Base-by-base conservation (phyloP, 371 early-diverging fungal genomes). In the Apophysomyces sp. region DNA sequence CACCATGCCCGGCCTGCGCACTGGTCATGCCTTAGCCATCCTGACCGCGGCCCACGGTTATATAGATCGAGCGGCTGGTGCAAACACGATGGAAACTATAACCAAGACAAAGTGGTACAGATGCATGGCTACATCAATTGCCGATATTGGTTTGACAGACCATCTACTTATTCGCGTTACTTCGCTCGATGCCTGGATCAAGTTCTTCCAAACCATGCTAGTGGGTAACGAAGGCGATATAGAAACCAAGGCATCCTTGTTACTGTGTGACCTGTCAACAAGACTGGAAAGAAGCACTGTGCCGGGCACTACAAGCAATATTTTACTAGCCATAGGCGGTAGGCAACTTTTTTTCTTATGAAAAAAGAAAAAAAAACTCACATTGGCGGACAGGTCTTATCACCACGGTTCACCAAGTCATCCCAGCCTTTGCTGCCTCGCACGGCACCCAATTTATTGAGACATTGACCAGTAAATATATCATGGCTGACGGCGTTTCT, bases 231-330 rank as follows among this genome's bases (percentile, higher is more conserved):
- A 71, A 13, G 60, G 57, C 0, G 69, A 67, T 15, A 34, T 70
- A 32, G 80, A 79, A 36, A 27, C 51, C 0, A 61, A 62, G n/a
- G 66, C 71, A 6, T 63, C 69, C 15, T 39, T 62, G 0, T 31
- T 86, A 7, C 53, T 82, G 24, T 60, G 70, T 0, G 86, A 86
- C 55, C 58, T 86, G 0, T 58, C 71, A n/a, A 52, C 66, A 54
- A 71, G 82, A 30, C 55, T 86, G 24, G 69, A 81, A 41, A 74
- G 73, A 29, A 83, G 84, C 21, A 83, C 81, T 1, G 79, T 86
- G 2, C 86, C 86, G 6, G 85, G 84, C 9, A 75, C 71, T 16
- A 81, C 81, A 13, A 79, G 81, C 36, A 86, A 84, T 34, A 77
- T 83, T 0, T 60, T 80, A 15, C 63, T 84, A 29, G 85, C 86